Evolutionary conservation across 2,329 filamentous ascomycete species (phyloP).

Genomic region (Leptosphaerulina australis): DNA sequence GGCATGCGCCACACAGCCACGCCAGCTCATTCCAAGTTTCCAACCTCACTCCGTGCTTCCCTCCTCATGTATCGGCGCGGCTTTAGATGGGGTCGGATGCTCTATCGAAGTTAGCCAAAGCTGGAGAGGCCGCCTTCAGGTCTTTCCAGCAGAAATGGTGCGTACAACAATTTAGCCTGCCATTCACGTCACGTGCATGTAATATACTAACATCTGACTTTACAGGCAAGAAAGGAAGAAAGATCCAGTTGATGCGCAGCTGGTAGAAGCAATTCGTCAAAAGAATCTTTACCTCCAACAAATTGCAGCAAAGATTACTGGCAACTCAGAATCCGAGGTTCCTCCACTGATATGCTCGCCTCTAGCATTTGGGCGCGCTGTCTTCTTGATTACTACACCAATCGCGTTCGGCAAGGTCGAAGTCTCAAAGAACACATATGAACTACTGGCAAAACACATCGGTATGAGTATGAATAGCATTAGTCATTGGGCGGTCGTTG

Average conservation of each 20-base stretch:
- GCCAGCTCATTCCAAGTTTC: conserved; percentile 15
- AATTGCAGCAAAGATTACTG: conserved; percentile 15
- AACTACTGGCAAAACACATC: conserved; percentile 17
- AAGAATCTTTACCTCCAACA: conserved; percentile 15
- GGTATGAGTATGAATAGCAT: conserved; percentile 21
- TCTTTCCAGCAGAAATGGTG: conserved; percentile 20
- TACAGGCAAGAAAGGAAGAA: conserved; percentile 13
- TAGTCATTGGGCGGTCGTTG: conserved; percentile 15
- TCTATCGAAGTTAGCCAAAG: conserved; percentile 21
- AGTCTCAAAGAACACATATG: conserved; percentile 11
- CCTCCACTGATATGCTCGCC: conserved; percentile 18
- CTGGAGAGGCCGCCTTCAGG: conserved; percentile 17
- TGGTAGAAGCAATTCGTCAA: conserved; percentile 15
- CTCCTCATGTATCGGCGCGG: conserved; percentile 5
- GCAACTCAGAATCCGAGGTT: conserved; percentile 18
- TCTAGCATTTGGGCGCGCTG: conserved; percentile 5
- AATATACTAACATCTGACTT: background rate
- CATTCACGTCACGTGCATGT: conserved; percentile 4
- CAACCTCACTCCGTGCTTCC: background rate
- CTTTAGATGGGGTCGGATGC: conserved; percentile 21
- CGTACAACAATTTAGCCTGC: background rate
- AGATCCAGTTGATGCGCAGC: conserved; percentile 6
- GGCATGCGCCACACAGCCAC: conserved; percentile 14
- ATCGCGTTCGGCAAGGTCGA: conserved; percentile 17
- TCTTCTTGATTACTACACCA: conserved; percentile 18